Evolutionary conservation across 2,329 filamentous ascomycete genomes (phyloP), one percentile per base, ranked within the genome.

Genomic region (Boeremia lycopersici): DNA sequence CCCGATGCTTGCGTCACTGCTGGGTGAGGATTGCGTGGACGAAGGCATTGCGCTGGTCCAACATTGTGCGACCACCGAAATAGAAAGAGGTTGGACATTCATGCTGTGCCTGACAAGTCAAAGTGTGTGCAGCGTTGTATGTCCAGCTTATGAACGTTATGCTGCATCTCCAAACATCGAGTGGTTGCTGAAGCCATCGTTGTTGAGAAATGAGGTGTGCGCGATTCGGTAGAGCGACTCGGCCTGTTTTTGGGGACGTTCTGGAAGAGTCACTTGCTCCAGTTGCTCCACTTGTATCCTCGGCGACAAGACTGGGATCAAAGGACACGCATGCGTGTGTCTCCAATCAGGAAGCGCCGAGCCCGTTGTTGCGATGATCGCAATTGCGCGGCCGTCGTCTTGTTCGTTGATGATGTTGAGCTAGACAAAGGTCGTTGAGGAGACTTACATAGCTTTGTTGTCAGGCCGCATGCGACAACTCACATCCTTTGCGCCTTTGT

Each of bases 381-480:
- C 56, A 67, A 70, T 71, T 70, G 67, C 68, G 68, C 61, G 63
- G 60, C 61, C 58, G 55, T 57, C 51, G 42, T 57, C 43, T 57
- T 50, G 43, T 41, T 53, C 45, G 31, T 44, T 51, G 30, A n/a
- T 30, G 44, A 48, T 47, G 48, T 43, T 36, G 48, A 36, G 40
- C 47, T 28, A 34, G 29, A 26, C 44, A 34, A 48, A 57, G 26
- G 35, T 43, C 19, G 25, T 41, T 25, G 31, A 40, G 28, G 26
- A 25, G 28, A 13, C 54, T 13, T 44, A 23, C 31, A 28, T 23
- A 7, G 25, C 34, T 34, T 26, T 31, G 57, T 50, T 25, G 43
- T 31, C 42, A 36, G 42, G 19, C 38, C 8, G 34, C 42, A 41
- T 47, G 54, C 52, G 45, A 58, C 48, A 53, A 50, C 43, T 59